Evolutionary conservation across 345 rosid genomes (phyloP), one percentile per base, ranked within the genome.

Genomic region (Citrus trifoliata): DNA sequence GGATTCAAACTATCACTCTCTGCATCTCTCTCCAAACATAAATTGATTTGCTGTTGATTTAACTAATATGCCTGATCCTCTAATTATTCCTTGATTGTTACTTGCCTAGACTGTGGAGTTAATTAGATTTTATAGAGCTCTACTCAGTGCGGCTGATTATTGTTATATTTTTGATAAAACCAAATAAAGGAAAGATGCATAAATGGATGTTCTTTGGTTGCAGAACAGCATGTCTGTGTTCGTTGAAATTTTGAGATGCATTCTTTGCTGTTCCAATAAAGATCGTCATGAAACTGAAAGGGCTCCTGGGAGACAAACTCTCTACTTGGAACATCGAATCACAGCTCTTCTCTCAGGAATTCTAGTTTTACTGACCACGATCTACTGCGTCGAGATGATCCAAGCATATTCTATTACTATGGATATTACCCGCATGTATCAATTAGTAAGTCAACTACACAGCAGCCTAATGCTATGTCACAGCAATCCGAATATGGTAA

Each of bases 181-280:
- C 21, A 65, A 33, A 65, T 65, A 33, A 10, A 65, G 38, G 25
- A 33, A 66, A 66, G 27, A 4, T 9, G 46, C 2, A 65, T 33
- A 21, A 67, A 67, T 38, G 71, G 18, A 3, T 58, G 32, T n/a
- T 55, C 10, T 12, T 74, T 62, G 58, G 18, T 75, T 30, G 42
- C 32, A 65, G 71, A 48, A 65, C 22, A 63, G 18, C 18, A 83
- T 80, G 86, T 75, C 82, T 22, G 28, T 7, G 19, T 33, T 46
- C 40, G 60, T 83, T 70, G 69, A 78, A 65, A 74, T 80, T 68
- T 76, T 83, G 71, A 33, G 69, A 62, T 75, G 78, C 67, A 14
- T 80, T 58, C 74, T 80, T 65, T 80, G 83, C 64, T 80, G 83
- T 42, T 58, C 70, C 42, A 77, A 77, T 13, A 79, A 83, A 18